Conservation (phyloP, 305 asterid genomes). For the Fraxinus xanthoxyloides region DNA sequence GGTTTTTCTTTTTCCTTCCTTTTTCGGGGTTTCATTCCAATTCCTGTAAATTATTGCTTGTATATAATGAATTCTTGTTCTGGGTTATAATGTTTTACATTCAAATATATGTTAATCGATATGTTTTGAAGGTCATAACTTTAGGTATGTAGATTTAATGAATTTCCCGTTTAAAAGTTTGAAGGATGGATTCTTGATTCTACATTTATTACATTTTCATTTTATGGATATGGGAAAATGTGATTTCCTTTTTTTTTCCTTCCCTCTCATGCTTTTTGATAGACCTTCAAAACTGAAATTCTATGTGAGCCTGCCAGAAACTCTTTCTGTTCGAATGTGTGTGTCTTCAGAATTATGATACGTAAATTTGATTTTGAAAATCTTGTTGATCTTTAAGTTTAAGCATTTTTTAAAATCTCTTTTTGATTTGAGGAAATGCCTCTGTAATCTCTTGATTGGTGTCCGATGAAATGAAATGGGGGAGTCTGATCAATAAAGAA, state of each 20-base stretch:
- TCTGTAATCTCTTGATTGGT: background rate
- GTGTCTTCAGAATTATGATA: background rate
- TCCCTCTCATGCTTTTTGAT: background rate
- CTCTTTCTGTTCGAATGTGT: background rate
- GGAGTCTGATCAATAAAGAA: background rate
- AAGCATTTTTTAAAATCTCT: background rate
- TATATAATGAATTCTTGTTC: background rate
- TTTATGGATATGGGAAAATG: background rate
- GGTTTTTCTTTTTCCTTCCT: background rate
- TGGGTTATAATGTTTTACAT: background rate
- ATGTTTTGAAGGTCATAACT: background rate
- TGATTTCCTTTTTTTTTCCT: background rate
- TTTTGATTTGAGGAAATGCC: background rate
- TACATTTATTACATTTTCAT: background rate
- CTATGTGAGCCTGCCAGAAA: background rate
- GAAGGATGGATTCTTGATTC: background rate
- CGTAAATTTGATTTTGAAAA: background rate
- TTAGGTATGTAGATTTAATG: background rate
- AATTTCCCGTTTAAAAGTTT: background rate
- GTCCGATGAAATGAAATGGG: background rate
- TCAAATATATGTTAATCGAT: background rate
- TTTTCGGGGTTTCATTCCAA: background rate
- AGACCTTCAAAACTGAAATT: background rate
- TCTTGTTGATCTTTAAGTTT: background rate
- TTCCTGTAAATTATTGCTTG: background rate